Base-by-base conservation (phyloP, 306 rosid genomes). In the Prunus kanzakura region DNA sequence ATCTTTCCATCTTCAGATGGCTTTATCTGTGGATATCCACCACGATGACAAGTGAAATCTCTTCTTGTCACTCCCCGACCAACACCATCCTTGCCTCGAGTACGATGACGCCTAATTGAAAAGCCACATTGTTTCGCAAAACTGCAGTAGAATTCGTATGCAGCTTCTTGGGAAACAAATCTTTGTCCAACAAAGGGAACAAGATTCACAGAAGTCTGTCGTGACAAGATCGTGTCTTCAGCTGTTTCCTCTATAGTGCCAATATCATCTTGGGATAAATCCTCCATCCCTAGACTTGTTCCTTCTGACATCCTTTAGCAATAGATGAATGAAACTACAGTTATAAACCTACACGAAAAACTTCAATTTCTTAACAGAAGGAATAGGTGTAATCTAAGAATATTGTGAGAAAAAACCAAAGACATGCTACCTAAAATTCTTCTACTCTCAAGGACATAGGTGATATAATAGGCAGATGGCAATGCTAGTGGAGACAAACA, bases 41-140 rank as follows among this genome's bases (percentile, higher is more conserved):
- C 97, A 11, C 96, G 89, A 74, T 93, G 96, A 80, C 96, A 93
- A 69, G 96, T 88, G 79, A 93, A 93, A 81, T 93, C 96, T 77
- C 97, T 85, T 63, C 97, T 89, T 3, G 96, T 93, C 64, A 93
- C 89, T 82, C 96, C 97, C 51, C 96, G 82, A 64, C 97, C 97
- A 50, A 93, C 91, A 69, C 97, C 97, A 80, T 93, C 97, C 81
- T 93, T 93, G 73, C 97, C 96, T 50, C 97, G 84, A 72, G 94
- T 90, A 6, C 96, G 93, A 55, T 93, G 96, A 3, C 96, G 88
- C 72, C 97, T 79, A 61, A 93, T 93, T 23, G 96, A 90, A 86
- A 93, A 93, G 29, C 97, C 97, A 74, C 89, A 89, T 64, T 90
- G 96, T 63, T 89, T 89, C 13, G 96, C 96, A 76, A 90, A 93